These are phyloP conservation scores for Aspergillus unguis DNA, from an alignment of 2,329 filamentous ascomycete genomes.

Conservation along the genomic window DNA sequence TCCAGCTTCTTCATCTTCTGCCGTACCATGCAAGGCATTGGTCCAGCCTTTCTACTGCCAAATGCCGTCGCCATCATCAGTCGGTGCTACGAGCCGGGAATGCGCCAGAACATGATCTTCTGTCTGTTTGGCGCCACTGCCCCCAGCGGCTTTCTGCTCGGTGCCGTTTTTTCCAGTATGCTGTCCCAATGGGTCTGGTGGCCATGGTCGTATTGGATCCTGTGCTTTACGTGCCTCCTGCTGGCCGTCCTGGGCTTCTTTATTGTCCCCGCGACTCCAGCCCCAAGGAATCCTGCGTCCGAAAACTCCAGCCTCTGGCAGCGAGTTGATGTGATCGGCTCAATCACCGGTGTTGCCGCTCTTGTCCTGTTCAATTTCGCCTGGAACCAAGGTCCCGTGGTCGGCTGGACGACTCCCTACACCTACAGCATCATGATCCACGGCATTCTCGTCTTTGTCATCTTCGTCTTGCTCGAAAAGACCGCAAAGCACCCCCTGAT, in stretches of 20 bases:
- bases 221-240: conserved; percentile 27
- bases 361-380: conserved; percentile 63
- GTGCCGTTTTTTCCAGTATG: conserved; percentile 34
- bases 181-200: conserved; percentile 36
- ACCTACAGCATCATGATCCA: conserved; percentile 56
- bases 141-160: conserved; percentile 33
- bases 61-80: conserved; percentile 63
- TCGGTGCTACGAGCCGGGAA: conserved; percentile 52
- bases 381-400: conserved; percentile 62
- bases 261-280: conserved; percentile 12
- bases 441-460: conserved; percentile 51
- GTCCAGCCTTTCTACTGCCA: conserved; percentile 60
- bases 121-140: background rate
- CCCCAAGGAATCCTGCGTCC: background rate
- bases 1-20: conserved; percentile 47
- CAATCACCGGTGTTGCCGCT: conserved; percentile 48
- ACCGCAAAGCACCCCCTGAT: conserved; percentile 51
- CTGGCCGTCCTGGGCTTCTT: conserved; percentile 28
- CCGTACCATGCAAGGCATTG: conserved; percentile 52
- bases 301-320: conserved; percentile 4
- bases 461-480: conserved; percentile 53
- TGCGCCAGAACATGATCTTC: conserved; percentile 53
- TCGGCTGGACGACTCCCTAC: conserved; percentile 56
- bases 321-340: conserved; percentile 38
- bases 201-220: conserved; percentile 48